Conservation (phyloP, 2,329 filamentous ascomycete species). For the Incumbomyces lentus region DNA sequence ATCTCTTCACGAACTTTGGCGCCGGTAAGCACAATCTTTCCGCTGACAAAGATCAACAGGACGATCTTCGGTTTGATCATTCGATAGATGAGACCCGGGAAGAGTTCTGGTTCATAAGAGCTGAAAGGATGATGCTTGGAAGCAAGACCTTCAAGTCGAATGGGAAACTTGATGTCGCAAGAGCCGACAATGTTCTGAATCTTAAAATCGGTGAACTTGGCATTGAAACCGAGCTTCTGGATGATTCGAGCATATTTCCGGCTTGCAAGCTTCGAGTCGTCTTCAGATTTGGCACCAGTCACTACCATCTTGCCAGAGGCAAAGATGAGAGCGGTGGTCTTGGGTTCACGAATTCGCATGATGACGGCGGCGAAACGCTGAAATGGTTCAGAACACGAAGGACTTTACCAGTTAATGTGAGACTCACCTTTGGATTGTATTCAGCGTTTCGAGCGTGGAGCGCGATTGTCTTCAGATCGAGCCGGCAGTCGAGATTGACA, state of each 20-base stretch:
- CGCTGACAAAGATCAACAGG: slow-evolving; percentile 91
- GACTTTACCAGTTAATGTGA: slow-evolving; percentile 22
- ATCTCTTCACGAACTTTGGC: slow-evolving; percentile 98
- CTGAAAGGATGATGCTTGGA: slow-evolving; percentile 98
- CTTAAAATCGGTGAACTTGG: slow-evolving; percentile 99
- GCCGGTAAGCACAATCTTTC: slow-evolving; percentile 95
- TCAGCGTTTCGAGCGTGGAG: slow-evolving; percentile 96
- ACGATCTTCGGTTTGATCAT: slow-evolving; percentile 99
- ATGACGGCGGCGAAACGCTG: slow-evolving; percentile 98
- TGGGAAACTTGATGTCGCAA: slow-evolving; percentile 98
- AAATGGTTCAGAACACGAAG: slow-evolving; percentile 32
- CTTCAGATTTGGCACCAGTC: slow-evolving; percentile 93
- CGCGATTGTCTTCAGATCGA: slow-evolving; percentile 98
- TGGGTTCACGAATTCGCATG: slow-evolving; percentile 98
- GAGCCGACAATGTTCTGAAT: slow-evolving; percentile 99
- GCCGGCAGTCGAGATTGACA: slow-evolving; percentile 91
- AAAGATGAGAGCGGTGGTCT: slow-evolving; percentile 96
- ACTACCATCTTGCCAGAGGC: slow-evolving; percentile 99
- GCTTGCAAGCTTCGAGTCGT: slow-evolving; percentile 92
- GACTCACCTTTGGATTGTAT: slow-evolving; percentile 89
- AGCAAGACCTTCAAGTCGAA: slow-evolving; percentile 88
- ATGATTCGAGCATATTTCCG: slow-evolving; percentile 98
- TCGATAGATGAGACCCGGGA: slow-evolving; percentile 98
- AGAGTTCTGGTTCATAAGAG: slow-evolving; percentile 95
- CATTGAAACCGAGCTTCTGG: slow-evolving; percentile 98